Percentiles rank a stretch among this genome's conserved stretches.
These are phyloP conservation scores for Eucalyptus viminalis DNA, from an alignment of 345 rosid species.

Conservation along the genomic window DNA sequence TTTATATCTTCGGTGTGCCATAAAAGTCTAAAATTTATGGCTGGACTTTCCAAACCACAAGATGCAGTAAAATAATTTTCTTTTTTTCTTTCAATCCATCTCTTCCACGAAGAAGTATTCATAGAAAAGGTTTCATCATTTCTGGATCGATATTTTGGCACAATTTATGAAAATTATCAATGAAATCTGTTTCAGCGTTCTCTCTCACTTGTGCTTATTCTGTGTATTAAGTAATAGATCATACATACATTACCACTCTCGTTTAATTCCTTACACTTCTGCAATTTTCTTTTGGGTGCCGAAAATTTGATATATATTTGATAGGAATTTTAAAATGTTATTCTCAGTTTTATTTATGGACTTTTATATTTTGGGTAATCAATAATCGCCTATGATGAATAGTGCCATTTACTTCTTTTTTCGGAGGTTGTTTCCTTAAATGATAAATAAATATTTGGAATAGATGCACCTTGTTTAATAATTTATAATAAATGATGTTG, in stretches of 20 bases:
- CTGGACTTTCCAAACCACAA: background rate
- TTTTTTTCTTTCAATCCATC: background rate
- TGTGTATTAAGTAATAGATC: background rate
- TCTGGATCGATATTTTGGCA: background rate
- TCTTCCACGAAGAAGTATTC: background rate
- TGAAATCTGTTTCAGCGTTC: rapidly evolving
- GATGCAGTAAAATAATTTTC: rapidly evolving
- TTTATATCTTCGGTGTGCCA: rapidly evolving
- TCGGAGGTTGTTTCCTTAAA: background rate
- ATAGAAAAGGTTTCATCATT: too few relatives aligned
- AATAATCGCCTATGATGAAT: background rate
- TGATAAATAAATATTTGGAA: background rate
- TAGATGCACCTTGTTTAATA: background rate
- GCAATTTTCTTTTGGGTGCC: background rate
- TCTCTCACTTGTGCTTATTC: rapidly evolving
- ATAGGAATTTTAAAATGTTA: background rate
- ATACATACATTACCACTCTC: too few relatives aligned
- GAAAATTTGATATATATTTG: background rate
- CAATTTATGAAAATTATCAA: background rate
- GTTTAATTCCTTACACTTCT: background rate
- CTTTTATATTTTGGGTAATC: background rate
- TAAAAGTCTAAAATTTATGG: background rate
- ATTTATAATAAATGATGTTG: background rate
- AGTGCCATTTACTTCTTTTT: background rate
- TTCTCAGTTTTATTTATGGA: background rate